phyloP scores from a whole-genome alignment of 805 yeast species.

The Pichia nakasei region DNA sequence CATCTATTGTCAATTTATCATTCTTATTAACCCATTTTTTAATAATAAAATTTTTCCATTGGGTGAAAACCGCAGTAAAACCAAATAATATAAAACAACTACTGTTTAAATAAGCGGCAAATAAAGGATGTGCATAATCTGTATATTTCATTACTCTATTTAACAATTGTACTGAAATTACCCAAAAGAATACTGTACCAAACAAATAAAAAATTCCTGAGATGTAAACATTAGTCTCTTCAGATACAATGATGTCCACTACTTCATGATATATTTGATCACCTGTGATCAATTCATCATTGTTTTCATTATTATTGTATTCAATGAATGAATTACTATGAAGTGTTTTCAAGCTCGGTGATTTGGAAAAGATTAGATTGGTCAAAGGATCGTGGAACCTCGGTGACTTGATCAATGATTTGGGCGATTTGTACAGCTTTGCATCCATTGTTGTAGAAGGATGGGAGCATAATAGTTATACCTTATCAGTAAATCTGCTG shows the following conservation, averaged over 20 bases:
- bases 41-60: not conserved
- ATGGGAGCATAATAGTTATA: too few relatives aligned
- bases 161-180: conserved; percentile 39
- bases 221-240: conserved; percentile 35
- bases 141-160: conserved; percentile 41
- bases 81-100: conserved; percentile 38
- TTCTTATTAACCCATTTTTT: too few relatives aligned
- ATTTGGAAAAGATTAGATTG: conserved; percentile 5
- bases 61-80: conserved; percentile 7
- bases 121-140: conserved; percentile 39
- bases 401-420: conserved; percentile 7
- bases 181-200: conserved; percentile 39
- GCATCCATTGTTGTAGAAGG: not conserved
- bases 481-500: too few relatives aligned
- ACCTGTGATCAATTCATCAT: conserved; percentile 10
- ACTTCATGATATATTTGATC: conserved; percentile 23
- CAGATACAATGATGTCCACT: conserved; percentile 24
- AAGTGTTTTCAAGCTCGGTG: conserved; percentile 12
- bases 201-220: conserved; percentile 35
- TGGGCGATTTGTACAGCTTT: conserved; percentile 8
- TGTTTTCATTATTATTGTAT: not conserved
- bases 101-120: conserved; percentile 41
- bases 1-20: not conserved
- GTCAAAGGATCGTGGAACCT: conserved; percentile 3
- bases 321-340: not conserved